Evolutionary conservation across 202 grass and related monocot genomes (phyloP), one percentile per base, ranked within the genome.

Genomic region (Miscanthus sacchariflorus): DNA sequence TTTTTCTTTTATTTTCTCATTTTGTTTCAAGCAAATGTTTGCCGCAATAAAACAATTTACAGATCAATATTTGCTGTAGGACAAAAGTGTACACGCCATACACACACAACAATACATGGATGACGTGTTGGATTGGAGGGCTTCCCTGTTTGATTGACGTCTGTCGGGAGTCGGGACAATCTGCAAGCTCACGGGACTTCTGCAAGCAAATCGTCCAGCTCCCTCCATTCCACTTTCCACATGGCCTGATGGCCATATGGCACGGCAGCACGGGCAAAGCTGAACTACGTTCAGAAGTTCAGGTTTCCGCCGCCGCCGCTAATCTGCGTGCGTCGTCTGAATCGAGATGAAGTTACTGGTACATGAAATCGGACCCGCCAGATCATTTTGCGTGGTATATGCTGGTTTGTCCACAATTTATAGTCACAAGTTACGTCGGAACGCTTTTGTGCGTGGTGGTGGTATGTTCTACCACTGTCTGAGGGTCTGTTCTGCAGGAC

Each of bases 81-180:
- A 79, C 74, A 38, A 28, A n/a, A 82, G 33, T 69, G 42, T 52
- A 11, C n/a, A 67, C 23, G 71, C 40, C 50, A 65, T 21, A 40
- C 5, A 40, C 52, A 46, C 73, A 30, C 44, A 33, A 1, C 24
- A 19, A 45, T 33, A 12, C 56, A 3, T 80, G 12, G 43, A 66
- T 66, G 81, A 68, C 18, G 19, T 56, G n/a, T 82, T 86, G 45
- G 85, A 50, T 82, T 82, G 58, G 80, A 50, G 81, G 18, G 2
- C 52, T 33, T 33, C n/a, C 30, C 30, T 33, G 30, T 33, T n/a
- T 33, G 30, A 33, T 33, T 33, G 71, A 25, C 30, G 75, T 18
- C 50, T 58, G 78, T 83, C 83, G 50, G 70, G 44, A 46, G 67
- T 70, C 38, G 9, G 82, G 79, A 92, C 87, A 92, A 83, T 78